Conservation (phyloP, 2,329 filamentous ascomycete species). For the Trichoderma sp. region DNA sequence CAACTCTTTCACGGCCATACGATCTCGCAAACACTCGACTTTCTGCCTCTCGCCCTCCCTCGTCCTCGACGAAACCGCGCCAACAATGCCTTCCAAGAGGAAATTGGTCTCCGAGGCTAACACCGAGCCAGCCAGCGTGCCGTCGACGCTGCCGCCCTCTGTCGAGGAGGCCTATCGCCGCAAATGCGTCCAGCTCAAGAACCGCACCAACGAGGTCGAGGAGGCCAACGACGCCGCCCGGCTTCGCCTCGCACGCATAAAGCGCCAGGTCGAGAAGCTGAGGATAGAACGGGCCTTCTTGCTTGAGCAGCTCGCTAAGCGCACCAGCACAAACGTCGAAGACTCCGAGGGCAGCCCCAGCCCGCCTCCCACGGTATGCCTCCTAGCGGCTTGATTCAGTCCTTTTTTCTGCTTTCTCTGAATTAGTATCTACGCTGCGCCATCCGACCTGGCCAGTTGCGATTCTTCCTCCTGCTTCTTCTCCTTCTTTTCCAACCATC, state of each 20-base stretch:
- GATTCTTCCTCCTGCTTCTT: constrained; percentile 1
- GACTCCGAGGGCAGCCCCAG: constrained; percentile 79
- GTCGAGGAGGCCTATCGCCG: constrained; percentile 94
- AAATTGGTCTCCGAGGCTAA: constrained; percentile 43
- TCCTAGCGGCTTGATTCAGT: background rate
- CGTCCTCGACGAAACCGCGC: background rate
- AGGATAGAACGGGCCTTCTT: constrained; percentile 80
- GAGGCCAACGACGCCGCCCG: constrained; percentile 84
- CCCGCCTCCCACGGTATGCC: constrained; percentile 73
- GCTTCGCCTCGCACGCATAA: constrained; percentile 75
- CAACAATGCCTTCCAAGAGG: constrained; percentile 43
- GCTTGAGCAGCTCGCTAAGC: constrained; percentile 71
- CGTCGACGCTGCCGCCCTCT: constrained; percentile 74
- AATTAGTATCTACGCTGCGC: background rate
- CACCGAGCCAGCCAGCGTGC: constrained; percentile 50
- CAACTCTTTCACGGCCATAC: background rate
- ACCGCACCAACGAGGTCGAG: constrained; percentile 88
- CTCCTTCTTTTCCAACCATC: background rate
- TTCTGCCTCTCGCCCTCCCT: background rate
- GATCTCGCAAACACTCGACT: background rate
- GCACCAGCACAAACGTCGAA: constrained; percentile 73
- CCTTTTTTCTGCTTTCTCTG: background rate
- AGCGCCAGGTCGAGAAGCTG: constrained; percentile 87
- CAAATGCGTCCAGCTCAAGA: constrained; percentile 94
- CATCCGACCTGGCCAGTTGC: constrained; percentile 8